Evolutionary conservation across 2,329 filamentous ascomycete genomes (phyloP), one percentile per base, ranked within the genome.

Genomic region (Thermochaetoides dissita): DNA sequence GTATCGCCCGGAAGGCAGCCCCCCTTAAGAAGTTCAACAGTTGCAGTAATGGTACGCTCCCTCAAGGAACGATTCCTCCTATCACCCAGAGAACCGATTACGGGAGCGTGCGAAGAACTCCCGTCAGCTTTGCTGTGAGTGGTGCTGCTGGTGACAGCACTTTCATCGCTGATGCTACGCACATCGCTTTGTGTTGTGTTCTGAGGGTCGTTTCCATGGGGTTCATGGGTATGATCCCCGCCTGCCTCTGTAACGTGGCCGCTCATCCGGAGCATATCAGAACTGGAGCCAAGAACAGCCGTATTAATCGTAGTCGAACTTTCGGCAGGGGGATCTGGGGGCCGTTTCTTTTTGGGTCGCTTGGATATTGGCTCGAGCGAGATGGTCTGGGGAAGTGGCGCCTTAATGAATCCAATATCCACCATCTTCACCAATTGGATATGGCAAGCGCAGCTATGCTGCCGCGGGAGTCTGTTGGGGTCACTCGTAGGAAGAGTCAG

Each of bases 401-500:
- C 70, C 8, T 72, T 66, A 30, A 95, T 68, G 1, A 76, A 65
- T 6, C 84, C 85, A 49, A 96, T 80, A 56, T 98, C 91, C 39
- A 96, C 80, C 45, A 75, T 78, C 59, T 95, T 86, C 31, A 84
- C 66, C 7, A 95, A 67, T 46, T 79, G 77, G 17, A 98, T 71
- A 55, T 87, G 88, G 47, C 79, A 74, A 51, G 94, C 86, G 62
- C 84, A 91, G 32, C 76, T 82, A 8, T 80, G 72, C 2, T 81
- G 87, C 2, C 89, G 81, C 10, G 81, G 74, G 8, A 34, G 28
- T 29, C 48, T 50, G 7, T 40, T 41, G 2, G 42, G 41, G 47
- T 95, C 93, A 6, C 87, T 79, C 0, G 84, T 91, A 12, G 91
- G 89, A 43, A 87, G 78, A 12, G 89, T 96, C 44, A 96, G 62